A percentile compares a stretch with the other conserved stretches of the same genome.
These are phyloP conservation scores for Cladophialophora bantiana DNA, from an alignment of 2,329 filamentous ascomycete genomes.

Conservation along the genomic window DNA sequence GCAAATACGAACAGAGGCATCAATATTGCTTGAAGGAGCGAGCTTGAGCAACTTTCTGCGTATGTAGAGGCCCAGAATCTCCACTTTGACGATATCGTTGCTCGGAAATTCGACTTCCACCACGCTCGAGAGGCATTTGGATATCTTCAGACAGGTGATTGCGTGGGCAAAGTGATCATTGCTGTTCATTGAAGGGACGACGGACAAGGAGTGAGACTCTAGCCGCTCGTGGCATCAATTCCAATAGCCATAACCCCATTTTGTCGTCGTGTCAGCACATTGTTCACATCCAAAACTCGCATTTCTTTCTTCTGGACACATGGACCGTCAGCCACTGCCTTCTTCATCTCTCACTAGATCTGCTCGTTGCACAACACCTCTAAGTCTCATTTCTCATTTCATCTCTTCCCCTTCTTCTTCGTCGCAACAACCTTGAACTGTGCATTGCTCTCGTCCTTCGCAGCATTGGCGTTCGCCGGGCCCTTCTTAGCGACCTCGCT, in stretches of 20 bases:
- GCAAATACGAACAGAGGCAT: conserved; percentile 46
- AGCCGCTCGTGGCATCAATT: background rate
- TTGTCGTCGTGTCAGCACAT: background rate
- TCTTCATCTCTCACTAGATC: background rate
- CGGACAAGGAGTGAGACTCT: background rate
- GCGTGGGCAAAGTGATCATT: background rate
- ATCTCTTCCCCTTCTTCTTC: conserved; percentile 85
- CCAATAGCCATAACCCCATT: background rate
- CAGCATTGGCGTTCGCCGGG: conserved; percentile 49
- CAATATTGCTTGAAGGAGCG: conserved; percentile 51
- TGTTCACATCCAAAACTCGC: background rate
- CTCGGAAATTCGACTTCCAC: conserved; percentile 47
- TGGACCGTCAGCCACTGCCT: background rate
- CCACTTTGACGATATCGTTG: conserved; percentile 48
- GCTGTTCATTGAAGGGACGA: background rate
- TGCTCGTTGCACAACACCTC: background rate
- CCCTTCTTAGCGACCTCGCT: conserved; percentile 98
- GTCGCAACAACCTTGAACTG: conserved; percentile 87
- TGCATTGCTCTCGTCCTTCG: conserved; percentile 56
- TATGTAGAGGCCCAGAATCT: conserved; percentile 44
- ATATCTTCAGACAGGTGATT: background rate
- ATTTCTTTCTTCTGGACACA: background rate
- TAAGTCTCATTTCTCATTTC: conserved; percentile 6
- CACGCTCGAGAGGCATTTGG: too few relatives aligned
- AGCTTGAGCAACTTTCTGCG: conserved; percentile 51